Evolutionary conservation across 768 basidiomycete species (phyloP).

Genomic region (Lyophyllum shimeji): DNA sequence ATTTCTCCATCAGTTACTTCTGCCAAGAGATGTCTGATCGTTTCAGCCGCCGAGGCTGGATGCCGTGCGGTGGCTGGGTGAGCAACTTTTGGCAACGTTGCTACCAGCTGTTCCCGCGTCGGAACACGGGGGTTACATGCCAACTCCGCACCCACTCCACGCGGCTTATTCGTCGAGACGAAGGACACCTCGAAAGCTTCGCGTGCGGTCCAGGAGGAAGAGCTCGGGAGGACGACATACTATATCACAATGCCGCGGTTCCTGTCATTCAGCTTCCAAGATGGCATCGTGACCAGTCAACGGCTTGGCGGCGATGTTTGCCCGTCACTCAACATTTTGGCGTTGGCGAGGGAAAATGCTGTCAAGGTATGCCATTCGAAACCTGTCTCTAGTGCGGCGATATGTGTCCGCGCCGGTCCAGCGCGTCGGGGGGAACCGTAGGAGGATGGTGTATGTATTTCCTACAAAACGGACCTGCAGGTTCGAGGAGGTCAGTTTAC

Average conservation of each 20-base stretch:
- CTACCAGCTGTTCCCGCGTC: background rate
- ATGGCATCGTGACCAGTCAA: background rate
- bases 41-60: background rate
- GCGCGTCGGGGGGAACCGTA: too few relatives aligned
- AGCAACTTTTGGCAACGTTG: conserved; percentile 2
- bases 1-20: conserved; percentile 9
- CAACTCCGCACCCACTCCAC: background rate
- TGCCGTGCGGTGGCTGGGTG: background rate
- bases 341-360: background rate
- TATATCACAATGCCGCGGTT: too few relatives aligned
- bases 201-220: too few relatives aligned
- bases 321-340: background rate
- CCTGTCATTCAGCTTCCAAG: too few relatives aligned
- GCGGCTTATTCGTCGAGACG: background rate
- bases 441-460: too few relatives aligned
- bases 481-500: background rate
- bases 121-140: background rate
- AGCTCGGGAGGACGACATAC: too few relatives aligned
- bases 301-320: background rate
- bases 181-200: background rate
- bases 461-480: too few relatives aligned
- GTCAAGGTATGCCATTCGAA: background rate
- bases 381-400: background rate
- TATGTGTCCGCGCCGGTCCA: background rate
- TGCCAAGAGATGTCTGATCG: background rate